Conservation (phyloP, 208 protist species). For the Dictyostelium gargantuum region DNA sequence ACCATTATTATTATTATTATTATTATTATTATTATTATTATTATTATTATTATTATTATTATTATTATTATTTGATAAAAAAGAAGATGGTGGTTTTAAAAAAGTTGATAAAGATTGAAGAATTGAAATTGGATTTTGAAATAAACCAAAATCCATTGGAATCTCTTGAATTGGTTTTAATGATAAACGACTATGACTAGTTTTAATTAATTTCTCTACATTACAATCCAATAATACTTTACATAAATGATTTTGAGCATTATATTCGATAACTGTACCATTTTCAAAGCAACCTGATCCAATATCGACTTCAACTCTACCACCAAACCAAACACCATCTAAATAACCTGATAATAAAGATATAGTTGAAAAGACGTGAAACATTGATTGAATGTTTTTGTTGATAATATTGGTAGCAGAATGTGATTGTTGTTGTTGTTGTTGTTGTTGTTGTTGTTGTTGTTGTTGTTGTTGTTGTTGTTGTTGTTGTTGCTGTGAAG, state of each 20-base stretch:
- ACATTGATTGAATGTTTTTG: constrained; percentile 23
- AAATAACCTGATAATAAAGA: constrained; percentile 37
- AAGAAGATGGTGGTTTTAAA: neutral
- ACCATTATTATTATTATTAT: too few relatives aligned
- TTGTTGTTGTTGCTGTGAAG: neutral
- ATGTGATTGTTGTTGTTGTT: too few relatives aligned
- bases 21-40: too few relatives aligned
- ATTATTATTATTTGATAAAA: neutral
- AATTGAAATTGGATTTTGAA: neutral
- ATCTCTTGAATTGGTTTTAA: constrained; percentile 53
- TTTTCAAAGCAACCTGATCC: constrained; percentile 15
- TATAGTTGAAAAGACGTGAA: constrained; percentile 31
- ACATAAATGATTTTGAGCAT: neutral
- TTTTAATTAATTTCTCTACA: neutral
- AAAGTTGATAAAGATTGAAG: neutral
- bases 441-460: neutral
- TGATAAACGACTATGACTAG: neutral
- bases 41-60: too few relatives aligned
- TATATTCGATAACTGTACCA: constrained; percentile 37
- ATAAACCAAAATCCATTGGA: constrained; percentile 2
- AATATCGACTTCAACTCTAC: constrained; percentile 42
- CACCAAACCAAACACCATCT: constrained; percentile 26
- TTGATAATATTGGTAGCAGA: neutral
- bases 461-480: neutral
- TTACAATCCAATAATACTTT: constrained; percentile 31